Evolutionary conservation across 2,329 filamentous ascomycete species (phyloP), one percentile per base, ranked within the genome.

Genomic region (Paraphoma chrysanthemicola): DNA sequence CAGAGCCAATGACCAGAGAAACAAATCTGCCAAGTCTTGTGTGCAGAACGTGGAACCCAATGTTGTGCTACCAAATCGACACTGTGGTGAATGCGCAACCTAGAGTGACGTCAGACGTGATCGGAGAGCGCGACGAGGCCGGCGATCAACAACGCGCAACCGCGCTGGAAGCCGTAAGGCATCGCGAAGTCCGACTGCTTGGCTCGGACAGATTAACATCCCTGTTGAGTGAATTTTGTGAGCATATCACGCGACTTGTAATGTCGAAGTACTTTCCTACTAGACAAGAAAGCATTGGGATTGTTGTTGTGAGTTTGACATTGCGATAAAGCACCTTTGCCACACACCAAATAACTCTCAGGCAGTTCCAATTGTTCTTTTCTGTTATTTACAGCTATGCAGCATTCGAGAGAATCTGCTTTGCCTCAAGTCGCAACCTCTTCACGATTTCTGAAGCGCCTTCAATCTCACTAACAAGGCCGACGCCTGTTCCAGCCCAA

Each of bases 401-500:
- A 46, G 17, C 44, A 10, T 9, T 30, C 4, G 44, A 30, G 8
- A 36, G 17, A 31, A 45, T 62, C 28, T 62, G 63, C 45, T 50
- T 71, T 11, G 77, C 74, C 47, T 79, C 78, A n/a, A 70, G 63
- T 51, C 80, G 73, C 7, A 81, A 72, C 3, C 30, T 36, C 44
- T 77, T 70, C 3, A 86, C 80, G 62, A 89, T 86, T 6, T 83
- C 78, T 17, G 66, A 77, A 11, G 86, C 86, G 36, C 77, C 69
- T 61, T 79, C 75, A 1, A 85, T 77, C 41, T 80, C 69, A 31
- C 75, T 82, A 2, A 88, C 79, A 58, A 89, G 73, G 0, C 87
- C 87, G 9, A 89, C 82, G 0, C 84, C 86, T 6, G 85, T 85
- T 2, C 87, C 87, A 11, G 85, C 86, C 72, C 70, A 75, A 7